Evolutionary conservation across 2,329 filamentous ascomycete species (phyloP), one percentile per base, ranked within the genome.

Genomic region (Colletotrichum truncatum): DNA sequence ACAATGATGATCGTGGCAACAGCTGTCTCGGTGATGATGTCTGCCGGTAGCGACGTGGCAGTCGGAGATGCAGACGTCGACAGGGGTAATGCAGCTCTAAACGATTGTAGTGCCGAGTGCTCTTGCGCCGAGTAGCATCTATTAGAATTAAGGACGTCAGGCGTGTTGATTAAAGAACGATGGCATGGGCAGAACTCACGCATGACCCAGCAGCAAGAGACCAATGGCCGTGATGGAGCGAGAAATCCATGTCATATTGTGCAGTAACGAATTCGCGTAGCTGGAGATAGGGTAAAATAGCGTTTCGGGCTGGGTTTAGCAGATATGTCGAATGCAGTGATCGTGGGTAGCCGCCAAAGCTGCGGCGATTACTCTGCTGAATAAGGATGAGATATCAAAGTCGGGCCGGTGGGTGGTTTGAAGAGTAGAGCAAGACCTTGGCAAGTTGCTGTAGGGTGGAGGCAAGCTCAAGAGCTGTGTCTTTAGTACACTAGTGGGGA

Each of bases 91-190:
- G 84, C 81, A 55, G 78, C 75, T 57, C 80, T 79, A 70, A 84
- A 84, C 60, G 90, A 87, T 71, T 90, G 88, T 52, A 97, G 87
- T 21, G 89, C 85, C 6, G 93, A 91, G 81, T 97, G 93, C 81
- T 99, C 96, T 79, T 97, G 92, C 48, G 94, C 94, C 54, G 96
- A 99, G 81, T 98, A 99, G 81, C 94, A 97, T 69, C 96, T 99
- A 75, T 57, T 62, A 36, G 55, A 49, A 64, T 23, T 48, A 67
- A 75, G 57, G 73, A 65, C 28, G 38, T 49, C 14, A 46, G 36
- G 21, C 45, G 9, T 43, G 30, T 34, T 48, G 14, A 48, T 4
- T 43, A 52, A 26, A 11, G 18, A 34, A 5, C 18, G 21, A 28
- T 18, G 38, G 23, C 5, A 23, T 36, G 39, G 34, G 36, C 30